Evolutionary conservation across 2,329 filamentous ascomycete genomes (phyloP).

Genomic region (Hymenoscyphus scutula): DNA sequence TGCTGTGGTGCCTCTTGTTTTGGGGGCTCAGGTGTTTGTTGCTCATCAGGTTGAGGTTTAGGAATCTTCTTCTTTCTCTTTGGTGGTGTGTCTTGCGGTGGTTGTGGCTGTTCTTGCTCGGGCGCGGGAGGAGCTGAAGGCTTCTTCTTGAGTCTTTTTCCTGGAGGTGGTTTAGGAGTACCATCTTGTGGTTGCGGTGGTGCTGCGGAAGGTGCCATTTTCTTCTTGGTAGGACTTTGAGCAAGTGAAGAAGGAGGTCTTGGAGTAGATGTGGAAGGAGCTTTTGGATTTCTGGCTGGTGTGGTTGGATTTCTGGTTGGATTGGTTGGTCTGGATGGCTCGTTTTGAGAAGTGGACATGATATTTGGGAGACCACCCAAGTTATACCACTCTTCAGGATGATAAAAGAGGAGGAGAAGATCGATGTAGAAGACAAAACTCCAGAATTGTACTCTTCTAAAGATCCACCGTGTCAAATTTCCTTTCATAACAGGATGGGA

Average conservation of each 20-base stretch:
- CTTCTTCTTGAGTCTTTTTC: conserved; percentile 11
- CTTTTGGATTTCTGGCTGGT: not conserved
- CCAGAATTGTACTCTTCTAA: not conserved
- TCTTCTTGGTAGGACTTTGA: not conserved
- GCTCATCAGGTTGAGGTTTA: conserved; percentile 3
- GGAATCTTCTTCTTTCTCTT: conserved; percentile 7
- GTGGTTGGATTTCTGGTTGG: not conserved
- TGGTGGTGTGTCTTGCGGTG: conserved; percentile 5
- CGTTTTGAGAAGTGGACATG: conserved; percentile 19
- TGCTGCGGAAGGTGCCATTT: conserved; percentile 11
- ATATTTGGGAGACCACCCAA: conserved; percentile 16
- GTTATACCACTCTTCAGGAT: conserved; percentile 14
- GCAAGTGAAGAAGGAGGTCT: not conserved
- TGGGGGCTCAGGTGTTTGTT: conserved; percentile 2
- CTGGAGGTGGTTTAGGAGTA: conserved; percentile 1
- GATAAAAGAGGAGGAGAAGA: conserved; percentile 8
- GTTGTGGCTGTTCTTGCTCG: not conserved
- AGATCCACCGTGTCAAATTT: not conserved
- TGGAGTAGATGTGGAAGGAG: not conserved
- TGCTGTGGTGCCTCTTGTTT: not conserved
- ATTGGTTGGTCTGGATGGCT: not conserved
- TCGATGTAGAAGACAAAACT: conserved; percentile 5
- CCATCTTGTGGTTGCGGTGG: conserved; percentile 7
- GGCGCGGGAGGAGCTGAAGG: not conserved
- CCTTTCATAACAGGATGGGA: conserved; percentile 1